phyloP scores from a whole-genome alignment of 2,329 filamentous ascomycete genomes.

The Penicillium nordicum region DNA sequence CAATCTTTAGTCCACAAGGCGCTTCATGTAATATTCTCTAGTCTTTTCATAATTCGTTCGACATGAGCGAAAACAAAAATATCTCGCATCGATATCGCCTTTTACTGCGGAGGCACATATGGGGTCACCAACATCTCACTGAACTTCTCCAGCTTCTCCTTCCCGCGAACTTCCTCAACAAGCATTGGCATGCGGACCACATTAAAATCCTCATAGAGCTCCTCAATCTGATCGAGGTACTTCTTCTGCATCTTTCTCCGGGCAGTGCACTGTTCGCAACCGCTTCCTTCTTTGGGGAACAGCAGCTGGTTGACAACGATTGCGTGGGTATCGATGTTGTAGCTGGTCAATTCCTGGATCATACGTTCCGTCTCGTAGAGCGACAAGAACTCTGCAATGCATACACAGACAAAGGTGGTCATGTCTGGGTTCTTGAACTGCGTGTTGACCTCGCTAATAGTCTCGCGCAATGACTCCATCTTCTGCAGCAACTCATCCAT shows the following conservation, averaged over 20 bases:
- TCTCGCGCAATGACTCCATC: constrained; percentile 88
- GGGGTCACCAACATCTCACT: constrained; percentile 21
- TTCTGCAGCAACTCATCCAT: constrained; percentile 90
- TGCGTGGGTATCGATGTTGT: constrained; percentile 91
- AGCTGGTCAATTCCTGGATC: constrained; percentile 95
- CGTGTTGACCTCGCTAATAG: constrained; percentile 91
- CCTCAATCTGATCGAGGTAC: constrained; percentile 97
- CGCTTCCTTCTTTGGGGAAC: constrained; percentile 79
- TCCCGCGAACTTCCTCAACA: constrained; percentile 92
- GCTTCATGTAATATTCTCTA: constrained; percentile 36
- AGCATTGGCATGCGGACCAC: constrained; percentile 97
- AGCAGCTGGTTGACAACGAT: constrained; percentile 98
- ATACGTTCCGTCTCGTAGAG: constrained; percentile 99
- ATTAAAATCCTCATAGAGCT: constrained; percentile 98
- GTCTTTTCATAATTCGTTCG: constrained; percentile 38
- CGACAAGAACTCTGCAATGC: constrained; percentile 94
- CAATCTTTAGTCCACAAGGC: background rate
- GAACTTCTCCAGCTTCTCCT: constrained; percentile 84
- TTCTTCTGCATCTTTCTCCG: constrained; percentile 98
- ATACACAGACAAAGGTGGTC: constrained; percentile 97
- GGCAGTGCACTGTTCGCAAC: constrained; percentile 93
- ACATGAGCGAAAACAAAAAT: constrained; percentile 17
- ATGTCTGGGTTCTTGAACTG: constrained; percentile 97
- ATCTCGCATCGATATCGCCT: constrained; percentile 9
- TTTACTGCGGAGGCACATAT: constrained; percentile 1